Base-by-base conservation (phyloP, 179 eudicot genomes). In the Silene vulgaris region DNA sequence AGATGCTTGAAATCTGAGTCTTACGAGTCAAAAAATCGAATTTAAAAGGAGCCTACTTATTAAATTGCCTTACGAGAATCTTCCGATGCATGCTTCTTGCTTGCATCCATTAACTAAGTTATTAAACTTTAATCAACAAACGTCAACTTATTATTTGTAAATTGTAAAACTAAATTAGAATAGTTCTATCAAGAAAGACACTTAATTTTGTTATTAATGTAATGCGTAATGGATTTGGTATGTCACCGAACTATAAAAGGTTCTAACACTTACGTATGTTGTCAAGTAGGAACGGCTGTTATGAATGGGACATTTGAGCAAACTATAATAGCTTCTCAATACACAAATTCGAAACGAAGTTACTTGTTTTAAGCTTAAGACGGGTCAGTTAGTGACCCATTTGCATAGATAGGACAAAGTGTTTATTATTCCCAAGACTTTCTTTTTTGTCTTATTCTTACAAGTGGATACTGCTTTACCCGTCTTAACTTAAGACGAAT, bases 191-290 rank as follows among this genome's bases (percentile, higher is more conserved):
- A 1, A 56, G 60, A 56, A 56, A 16, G 60, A 6, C 60, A 56
- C 60, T 16, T 56, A 56, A 1, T 54, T 54, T 12, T 62, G 17
- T 64, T 30, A 64, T 21, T 28, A 64, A 64, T 64, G 16, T 29
- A 64, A 29, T 26, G n/a, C 2, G 37, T 64, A 64, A 30, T 64
- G 68, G 68, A 64, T 29, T 64, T 64, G 68, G 32, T 64, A 30
- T 64, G 32, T 28, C 68, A 64, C 68, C 68, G 9, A 64, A 64
- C 40, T 64, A 45, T 45, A 12, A 64, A 64, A 64, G 68, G 68
- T 64, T 26, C 17, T 1, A 64, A 64, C 68, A 64, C 43, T 64
- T 29, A 64, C 37, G n/a, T 64, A 21, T 62, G 26, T 62, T 40
- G 12, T 40, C 13, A 62, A 20, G 14, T 21, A 20, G 11, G 30